phyloP scores from a whole-genome alignment of 2,329 filamentous ascomycete genomes.

The Trichoderma sp. region DNA sequence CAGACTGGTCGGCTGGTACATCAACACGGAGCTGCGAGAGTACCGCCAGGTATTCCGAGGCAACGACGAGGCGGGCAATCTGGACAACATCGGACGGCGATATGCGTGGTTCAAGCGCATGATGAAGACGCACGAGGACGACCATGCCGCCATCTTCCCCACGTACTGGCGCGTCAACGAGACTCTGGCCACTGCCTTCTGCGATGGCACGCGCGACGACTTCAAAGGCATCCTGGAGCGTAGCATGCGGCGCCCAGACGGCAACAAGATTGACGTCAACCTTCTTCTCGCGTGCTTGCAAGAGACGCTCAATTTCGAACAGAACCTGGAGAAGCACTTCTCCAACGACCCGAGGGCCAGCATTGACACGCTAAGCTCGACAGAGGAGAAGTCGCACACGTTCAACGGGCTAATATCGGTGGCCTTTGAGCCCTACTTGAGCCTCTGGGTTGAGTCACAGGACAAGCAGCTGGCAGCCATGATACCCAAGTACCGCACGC shows the following conservation, averaged over 20 bases:
- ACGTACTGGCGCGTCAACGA: slow-evolving; percentile 86
- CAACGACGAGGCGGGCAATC: slow-evolving; percentile 90
- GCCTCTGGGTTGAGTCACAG: slow-evolving; percentile 94
- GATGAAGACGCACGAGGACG: slow-evolving; percentile 92
- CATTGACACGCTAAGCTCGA: slow-evolving; percentile 82
- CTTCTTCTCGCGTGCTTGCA: slow-evolving; percentile 84
- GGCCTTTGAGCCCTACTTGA: slow-evolving; percentile 95
- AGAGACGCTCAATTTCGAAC: slow-evolving; percentile 95
- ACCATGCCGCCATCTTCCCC: slow-evolving; percentile 86
- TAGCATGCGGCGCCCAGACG: slow-evolving; percentile 75
- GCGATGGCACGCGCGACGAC: slow-evolving; percentile 91
- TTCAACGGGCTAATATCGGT: slow-evolving; percentile 93
- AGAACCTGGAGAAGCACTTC: slow-evolving; percentile 82
- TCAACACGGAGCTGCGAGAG: slow-evolving; percentile 93
- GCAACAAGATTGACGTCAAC: slow-evolving; percentile 83
- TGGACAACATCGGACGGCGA: slow-evolving; percentile 92
- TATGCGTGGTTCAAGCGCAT: slow-evolving; percentile 97
- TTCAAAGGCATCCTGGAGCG: slow-evolving; percentile 89
- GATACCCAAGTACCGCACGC: slow-evolving; percentile 82
- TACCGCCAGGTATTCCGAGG: slow-evolving; percentile 94
- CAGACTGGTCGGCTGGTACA: slow-evolving; percentile 90
- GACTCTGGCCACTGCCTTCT: slow-evolving; percentile 84
- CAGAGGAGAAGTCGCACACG: slow-evolving; percentile 69
- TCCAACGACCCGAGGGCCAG: slow-evolving; percentile 70
- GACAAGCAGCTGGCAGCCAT: slow-evolving; percentile 81